phyloP scores from a whole-genome alignment of 1,284 basidiomycete genomes.

The Ustilago esculenta region DNA sequence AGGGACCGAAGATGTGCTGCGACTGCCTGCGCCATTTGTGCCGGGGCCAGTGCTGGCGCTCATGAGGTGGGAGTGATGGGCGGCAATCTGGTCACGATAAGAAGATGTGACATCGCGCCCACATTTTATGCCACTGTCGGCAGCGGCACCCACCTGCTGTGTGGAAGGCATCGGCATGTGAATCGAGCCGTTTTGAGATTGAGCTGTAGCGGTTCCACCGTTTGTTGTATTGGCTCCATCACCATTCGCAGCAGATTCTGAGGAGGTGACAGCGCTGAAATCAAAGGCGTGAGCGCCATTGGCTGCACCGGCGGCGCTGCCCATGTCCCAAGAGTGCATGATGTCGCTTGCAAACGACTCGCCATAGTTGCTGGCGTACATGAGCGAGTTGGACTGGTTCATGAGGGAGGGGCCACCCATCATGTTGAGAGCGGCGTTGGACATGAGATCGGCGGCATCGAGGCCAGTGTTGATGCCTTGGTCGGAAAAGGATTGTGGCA shows the following conservation, averaged over 20 bases:
- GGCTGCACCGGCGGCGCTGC: constrained; percentile 3
- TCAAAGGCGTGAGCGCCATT: constrained; percentile 11
- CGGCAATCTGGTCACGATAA: constrained; percentile 50
- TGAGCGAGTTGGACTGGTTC: constrained; percentile 38
- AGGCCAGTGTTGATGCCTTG: constrained; percentile 21
- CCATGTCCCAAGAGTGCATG: constrained; percentile 35
- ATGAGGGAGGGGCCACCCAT: constrained; percentile 30
- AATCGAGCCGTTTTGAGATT: not conserved
- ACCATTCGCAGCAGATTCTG: not conserved
- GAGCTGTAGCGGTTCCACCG: not conserved
- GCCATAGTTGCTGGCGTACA: constrained; percentile 36
- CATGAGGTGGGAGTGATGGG: constrained; percentile 52
- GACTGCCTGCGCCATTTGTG: constrained; percentile 13
- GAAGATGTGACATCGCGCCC: constrained; percentile 22
- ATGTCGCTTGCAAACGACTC: constrained; percentile 24
- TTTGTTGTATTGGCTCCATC: not conserved
- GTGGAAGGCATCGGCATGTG: not conserved
- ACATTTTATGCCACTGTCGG: constrained; percentile 1
- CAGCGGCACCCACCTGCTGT: not conserved
- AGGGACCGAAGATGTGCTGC: constrained; percentile 33
- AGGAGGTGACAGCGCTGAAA: constrained; percentile 6
- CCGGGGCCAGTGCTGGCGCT: constrained; percentile 19
- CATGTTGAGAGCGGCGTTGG: constrained; percentile 28
- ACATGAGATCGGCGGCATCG: constrained; percentile 5
- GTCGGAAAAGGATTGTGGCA: constrained; percentile 36